Evolutionary conservation across 257 asterid species (phyloP).

Genomic region (Eucommia ulmoides): DNA sequence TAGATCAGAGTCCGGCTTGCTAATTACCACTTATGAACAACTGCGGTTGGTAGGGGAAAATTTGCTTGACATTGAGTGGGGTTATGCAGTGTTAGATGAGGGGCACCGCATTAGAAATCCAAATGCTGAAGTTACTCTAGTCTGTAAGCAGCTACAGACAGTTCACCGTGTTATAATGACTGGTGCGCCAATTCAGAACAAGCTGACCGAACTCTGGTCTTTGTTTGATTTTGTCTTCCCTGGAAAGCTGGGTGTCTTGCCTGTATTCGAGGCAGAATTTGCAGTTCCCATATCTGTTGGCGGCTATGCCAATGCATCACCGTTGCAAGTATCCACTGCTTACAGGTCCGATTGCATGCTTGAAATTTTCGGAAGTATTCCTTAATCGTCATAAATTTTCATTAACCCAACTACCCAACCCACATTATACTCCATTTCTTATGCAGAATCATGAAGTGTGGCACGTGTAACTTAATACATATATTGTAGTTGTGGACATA

Average conservation of each 20-base stretch:
- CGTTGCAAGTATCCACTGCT: conserved; percentile 97
- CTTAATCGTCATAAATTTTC: background rate
- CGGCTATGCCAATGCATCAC: conserved; percentile 94
- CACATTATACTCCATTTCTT: background rate
- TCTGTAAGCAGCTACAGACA: conserved; percentile 95
- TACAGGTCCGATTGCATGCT: conserved; percentile 47
- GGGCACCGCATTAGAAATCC: conserved; percentile 98
- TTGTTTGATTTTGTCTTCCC: conserved; percentile 97
- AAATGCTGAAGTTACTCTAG: conserved; percentile 88
- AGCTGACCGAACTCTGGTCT: conserved; percentile 92
- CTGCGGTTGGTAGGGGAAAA: conserved; percentile 71
- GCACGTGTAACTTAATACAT: background rate
- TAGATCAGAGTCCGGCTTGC: conserved; percentile 73
- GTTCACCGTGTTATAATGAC: conserved; percentile 97
- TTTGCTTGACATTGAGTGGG: conserved; percentile 89
- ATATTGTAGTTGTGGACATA: background rate
- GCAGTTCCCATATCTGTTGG: conserved; percentile 98
- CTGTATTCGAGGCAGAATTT: conserved; percentile 97
- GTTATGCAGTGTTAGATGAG: conserved; percentile 90
- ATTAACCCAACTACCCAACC: background rate
- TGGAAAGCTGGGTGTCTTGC: conserved; percentile 92
- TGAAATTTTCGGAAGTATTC: background rate
- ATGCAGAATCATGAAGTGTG: background rate
- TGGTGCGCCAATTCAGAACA: conserved; percentile 96
- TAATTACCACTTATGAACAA: conserved; percentile 92